Evolutionary conservation across 805 yeast genomes (phyloP).

Genomic region (Teunomyces kruisii): DNA sequence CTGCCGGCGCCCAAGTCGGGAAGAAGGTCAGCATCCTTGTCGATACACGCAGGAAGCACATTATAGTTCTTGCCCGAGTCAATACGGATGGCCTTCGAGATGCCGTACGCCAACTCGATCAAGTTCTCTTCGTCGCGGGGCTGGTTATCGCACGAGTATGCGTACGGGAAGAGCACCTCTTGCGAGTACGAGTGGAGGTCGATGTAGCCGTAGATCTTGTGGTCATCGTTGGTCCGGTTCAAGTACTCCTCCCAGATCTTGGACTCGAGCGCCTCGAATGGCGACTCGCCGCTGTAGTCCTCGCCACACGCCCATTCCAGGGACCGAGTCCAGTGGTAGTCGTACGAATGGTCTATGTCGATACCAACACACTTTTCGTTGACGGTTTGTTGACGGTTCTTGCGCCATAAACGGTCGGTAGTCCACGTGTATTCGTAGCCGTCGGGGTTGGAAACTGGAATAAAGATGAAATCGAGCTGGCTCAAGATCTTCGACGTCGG

Average conservation of each 20-base stretch:
- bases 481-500: conserved; percentile 47
- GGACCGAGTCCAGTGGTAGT: conserved; percentile 65
- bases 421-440: conserved; percentile 87
- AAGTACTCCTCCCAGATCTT: conserved; percentile 40
- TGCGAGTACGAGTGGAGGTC: conserved; percentile 87
- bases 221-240: conserved; percentile 45
- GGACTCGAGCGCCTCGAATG: conserved; percentile 54
- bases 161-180: conserved; percentile 79
- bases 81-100: conserved; percentile 69
- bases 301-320: conserved; percentile 76
- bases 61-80: conserved; percentile 63
- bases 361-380: conserved; percentile 73
- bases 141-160: conserved; percentile 67
- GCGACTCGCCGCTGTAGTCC: conserved; percentile 73
- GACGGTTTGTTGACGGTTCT: conserved; percentile 74
- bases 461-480: conserved; percentile 66
- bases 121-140: conserved; percentile 83
- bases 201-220: conserved; percentile 69
- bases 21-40: conserved; percentile 67
- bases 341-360: conserved; percentile 84
- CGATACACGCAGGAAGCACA: conserved; percentile 77
- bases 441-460: conserved; percentile 89
- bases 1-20: conserved; percentile 81
- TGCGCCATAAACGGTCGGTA: conserved; percentile 81
- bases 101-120: conserved; percentile 77